Conservation (phyloP, 192 early-diverging fungal species). For the Entomortierella beljakovae region DNA sequence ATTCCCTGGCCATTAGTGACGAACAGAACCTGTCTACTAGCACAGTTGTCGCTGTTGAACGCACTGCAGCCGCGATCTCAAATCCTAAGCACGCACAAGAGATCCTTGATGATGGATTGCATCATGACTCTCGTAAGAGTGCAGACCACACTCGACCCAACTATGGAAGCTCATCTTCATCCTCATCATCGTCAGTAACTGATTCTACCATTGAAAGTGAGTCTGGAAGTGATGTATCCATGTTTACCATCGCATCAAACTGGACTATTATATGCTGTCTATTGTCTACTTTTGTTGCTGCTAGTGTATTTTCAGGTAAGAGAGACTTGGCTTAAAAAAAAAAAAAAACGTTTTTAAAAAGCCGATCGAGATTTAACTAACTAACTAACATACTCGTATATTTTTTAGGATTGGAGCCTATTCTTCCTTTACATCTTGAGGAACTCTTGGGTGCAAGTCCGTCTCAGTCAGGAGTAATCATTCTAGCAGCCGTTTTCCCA, state of each 20-base stretch:
- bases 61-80: constrained; percentile 27
- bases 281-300: constrained; percentile 57
- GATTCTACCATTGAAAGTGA: neutral
- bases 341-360: neutral
- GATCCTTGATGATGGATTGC: constrained; percentile 41
- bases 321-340: neutral
- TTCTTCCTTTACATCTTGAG: constrained; percentile 63
- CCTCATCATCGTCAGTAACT: neutral
- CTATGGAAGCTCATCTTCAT: constrained; percentile 15
- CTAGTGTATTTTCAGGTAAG: constrained; percentile 63
- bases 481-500: constrained; percentile 76
- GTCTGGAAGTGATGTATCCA: constrained; percentile 38
- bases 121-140: constrained; percentile 1
- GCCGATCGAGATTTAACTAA: too few relatives aligned
- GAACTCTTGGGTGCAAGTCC: constrained; percentile 48
- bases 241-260: constrained; percentile 57
- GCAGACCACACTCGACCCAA: neutral
- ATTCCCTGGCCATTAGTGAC: constrained; percentile 14
- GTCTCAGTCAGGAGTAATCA: constrained; percentile 68
- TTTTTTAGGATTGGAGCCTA: constrained; percentile 62
- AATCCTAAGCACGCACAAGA: constrained; percentile 40
- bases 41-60: constrained; percentile 31
- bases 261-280: constrained; percentile 61
- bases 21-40: constrained; percentile 17
- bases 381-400: neutral